Base-by-base conservation (phyloP, 495 filamentous ascomycete species). In the Aspergillus bertholletiae region DNA sequence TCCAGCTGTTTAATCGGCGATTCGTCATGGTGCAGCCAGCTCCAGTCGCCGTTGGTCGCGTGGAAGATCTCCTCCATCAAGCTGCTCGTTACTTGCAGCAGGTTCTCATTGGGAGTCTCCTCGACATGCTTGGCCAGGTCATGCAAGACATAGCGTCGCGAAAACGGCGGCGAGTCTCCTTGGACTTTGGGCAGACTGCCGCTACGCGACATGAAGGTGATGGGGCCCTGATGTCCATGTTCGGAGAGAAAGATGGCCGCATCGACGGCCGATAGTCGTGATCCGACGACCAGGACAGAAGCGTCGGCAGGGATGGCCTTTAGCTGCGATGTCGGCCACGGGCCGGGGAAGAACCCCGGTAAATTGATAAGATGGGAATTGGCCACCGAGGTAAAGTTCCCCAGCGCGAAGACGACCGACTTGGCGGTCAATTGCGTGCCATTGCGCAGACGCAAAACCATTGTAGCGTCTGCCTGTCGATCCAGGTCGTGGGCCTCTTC, bases 191-290 rank as follows among this genome's bases (percentile, higher is more conserved):
- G 49, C 6, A 51, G 21, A 26, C 49, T n/a, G 21, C 49, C 49
- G 23, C 49, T 51, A 7, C 49, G 32, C 22, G 49, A 51, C 49
- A 51, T 51, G 35, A 51, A 43, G 1, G 49, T 51, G 21, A 51
- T 51, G 7, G 49, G 32, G 34, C 49, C 49, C 12, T 43, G 49
- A 20, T 51, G 49, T 2, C 49, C 49, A 43, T 28, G 41, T 7
- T 41, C 9, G 3, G 22, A n/a, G 1, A 51, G 35, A 23, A 12
- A 7, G 7, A 27, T 43, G 7, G 49, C 49, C 8, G 49, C 24
- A 28, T 51, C 49, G 20, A 51, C 32, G 17, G 49, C 49, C n/a
- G 49, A 51, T 8, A 51, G 12, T 15, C 49, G 34, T 2, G 49
- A 51, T 27, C 49, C 49, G 22, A 51, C 17, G 21, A 51, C 23